Evolutionary conservation across 2,329 filamentous ascomycete genomes (phyloP), one percentile per base, ranked within the genome.

Genomic region (Cordyceps farinosa): DNA sequence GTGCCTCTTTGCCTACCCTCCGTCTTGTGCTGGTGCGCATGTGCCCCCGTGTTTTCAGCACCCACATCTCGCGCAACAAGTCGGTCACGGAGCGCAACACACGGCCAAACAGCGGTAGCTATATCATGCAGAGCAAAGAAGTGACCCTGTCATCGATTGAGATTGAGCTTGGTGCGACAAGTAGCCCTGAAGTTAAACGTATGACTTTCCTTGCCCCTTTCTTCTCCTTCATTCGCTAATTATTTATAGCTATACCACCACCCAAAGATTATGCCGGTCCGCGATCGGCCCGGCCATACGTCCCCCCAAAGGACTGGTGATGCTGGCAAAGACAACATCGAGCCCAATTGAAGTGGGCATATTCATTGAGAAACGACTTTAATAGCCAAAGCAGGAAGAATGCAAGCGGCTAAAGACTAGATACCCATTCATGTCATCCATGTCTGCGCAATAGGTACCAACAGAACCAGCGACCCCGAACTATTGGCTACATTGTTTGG

Each of bases 1-100:
- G 70, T 53, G 65, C 66, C 40, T 71, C 68, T 61, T 65, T 72
- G 52, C 70, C 70, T 5, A 63, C 69, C 11, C 50, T 70, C 5
- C 69, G 70, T 10, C 64, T 70, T 1, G 65, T 70, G n/a, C 64
- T 72, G 6, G 62, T 64, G 48, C 54, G 62, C 9, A 44, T 64
- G 30, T 60, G 62, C 17, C 62, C 62, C 10, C 48, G 56, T 4
- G 62, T 61, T 9, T 64, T 64, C 42, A 64, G 62, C 34, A 64
- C 62, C 15, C 11, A 38, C 32, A 32, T 52, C 32, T 60, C 62
- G 29, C 62, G 62, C 22, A 54, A 47, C 50, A 64, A 60, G 40
- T 64, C 62, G 9, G 27, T 44, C 32, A 42, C 47, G 17, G 55
- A 64, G 50, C 48, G 62, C 27, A 50, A 34, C 17, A 42, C 36